Conservation (phyloP, 257 asterid genomes). For the Echites panduratus region DNA sequence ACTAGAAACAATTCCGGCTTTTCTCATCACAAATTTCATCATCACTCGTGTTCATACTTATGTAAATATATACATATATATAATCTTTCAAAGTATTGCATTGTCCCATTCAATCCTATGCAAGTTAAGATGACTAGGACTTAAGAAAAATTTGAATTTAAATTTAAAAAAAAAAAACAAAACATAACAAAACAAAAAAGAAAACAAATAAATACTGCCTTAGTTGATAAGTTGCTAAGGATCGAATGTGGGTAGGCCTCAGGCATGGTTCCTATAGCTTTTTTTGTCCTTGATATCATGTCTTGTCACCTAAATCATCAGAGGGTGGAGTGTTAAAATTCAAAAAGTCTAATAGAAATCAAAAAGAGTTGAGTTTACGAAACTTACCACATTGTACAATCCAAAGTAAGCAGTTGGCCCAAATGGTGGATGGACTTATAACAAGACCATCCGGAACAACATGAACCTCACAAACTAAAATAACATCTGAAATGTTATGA, state of each 20-base stretch:
- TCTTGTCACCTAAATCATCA: slow-evolving; percentile 67
- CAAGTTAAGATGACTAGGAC: neutral
- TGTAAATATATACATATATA: neutral
- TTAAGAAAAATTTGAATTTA: neutral
- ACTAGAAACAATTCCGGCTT: neutral
- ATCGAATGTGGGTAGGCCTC: slow-evolving; percentile 92
- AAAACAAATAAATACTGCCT: slow-evolving; percentile 30
- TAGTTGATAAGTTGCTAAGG: slow-evolving; percentile 59
- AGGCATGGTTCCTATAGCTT: slow-evolving; percentile 79
- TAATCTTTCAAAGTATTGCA: neutral
- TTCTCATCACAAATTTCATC: neutral
- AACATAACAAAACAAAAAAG: no score
- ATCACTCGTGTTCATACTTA: neutral
- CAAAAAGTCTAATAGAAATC: neutral
- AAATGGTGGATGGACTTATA: slow-evolving; percentile 89
- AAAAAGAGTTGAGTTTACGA: neutral
- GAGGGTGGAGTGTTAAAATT: slow-evolving; percentile 6
- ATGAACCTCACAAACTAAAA: slow-evolving; percentile 86
- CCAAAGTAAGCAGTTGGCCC: slow-evolving; percentile 97
- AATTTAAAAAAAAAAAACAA: neutral
- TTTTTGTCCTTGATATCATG: slow-evolving; percentile 87
- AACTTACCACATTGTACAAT: slow-evolving; percentile 88
- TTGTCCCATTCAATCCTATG: neutral
- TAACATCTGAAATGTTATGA: slow-evolving; percentile 86
- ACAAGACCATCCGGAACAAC: slow-evolving; percentile 88